Evolutionary conservation across 768 basidiomycete genomes (phyloP).

Genomic region (Dentipellis sp.): DNA sequence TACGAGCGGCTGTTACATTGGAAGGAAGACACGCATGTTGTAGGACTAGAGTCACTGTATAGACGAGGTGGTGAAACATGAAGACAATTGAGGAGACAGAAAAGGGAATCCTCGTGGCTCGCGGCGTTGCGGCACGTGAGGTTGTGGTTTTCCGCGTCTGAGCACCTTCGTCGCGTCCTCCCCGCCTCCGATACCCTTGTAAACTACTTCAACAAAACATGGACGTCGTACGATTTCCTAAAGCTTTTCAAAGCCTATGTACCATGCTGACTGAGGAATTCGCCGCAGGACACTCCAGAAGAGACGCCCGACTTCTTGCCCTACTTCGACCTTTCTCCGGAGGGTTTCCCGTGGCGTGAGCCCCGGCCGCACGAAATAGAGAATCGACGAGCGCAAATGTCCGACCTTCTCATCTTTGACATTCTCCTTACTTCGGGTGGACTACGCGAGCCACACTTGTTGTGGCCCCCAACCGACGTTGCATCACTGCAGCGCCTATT

Average conservation of each 20-base stretch:
- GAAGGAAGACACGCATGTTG: neutral
- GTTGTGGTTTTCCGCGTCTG: conserved; percentile 1
- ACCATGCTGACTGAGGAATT: neutral
- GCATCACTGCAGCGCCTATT: conserved; percentile 47
- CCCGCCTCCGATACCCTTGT: neutral
- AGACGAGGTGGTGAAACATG: neutral
- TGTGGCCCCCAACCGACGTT: conserved; percentile 62
- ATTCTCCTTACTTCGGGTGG: conserved; percentile 60
- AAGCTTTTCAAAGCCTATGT: neutral
- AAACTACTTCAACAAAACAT: neutral
- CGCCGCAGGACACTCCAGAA: conserved; percentile 4
- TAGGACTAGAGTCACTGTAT: neutral
- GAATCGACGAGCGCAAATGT: conserved; percentile 48
- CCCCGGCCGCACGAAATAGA: conserved; percentile 49
- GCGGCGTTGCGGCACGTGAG: conserved; percentile 1
- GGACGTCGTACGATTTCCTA: neutral
- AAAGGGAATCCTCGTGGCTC: neutral
- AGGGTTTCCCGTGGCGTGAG: conserved; percentile 51
- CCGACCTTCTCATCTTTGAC: conserved; percentile 64
- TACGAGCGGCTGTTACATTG: neutral
- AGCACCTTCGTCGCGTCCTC: neutral
- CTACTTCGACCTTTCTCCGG: conserved; percentile 42
- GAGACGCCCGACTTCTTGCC: conserved; percentile 6
- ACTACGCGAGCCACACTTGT: conserved; percentile 43
- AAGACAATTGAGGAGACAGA: neutral